A percentile compares a stretch with the other conserved stretches of the same genome.
These are phyloP conservation scores for Monilinia aucupariae DNA, from an alignment of 2,329 filamentous ascomycete species.

Conservation along the genomic window DNA sequence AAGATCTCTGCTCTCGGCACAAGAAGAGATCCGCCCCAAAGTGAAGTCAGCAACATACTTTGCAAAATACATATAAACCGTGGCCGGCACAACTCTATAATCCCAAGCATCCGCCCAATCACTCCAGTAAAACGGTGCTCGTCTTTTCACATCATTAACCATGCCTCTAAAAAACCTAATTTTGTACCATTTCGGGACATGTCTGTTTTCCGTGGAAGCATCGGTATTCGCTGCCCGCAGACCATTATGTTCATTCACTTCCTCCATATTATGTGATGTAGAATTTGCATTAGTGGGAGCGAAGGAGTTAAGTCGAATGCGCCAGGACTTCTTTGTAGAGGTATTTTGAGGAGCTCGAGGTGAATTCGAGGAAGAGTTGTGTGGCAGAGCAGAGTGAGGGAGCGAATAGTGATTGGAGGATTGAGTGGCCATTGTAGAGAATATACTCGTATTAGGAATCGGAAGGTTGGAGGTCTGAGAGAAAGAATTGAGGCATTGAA, in stretches of 20 bases:
- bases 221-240: constrained; percentile 18
- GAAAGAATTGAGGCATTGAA: neutral
- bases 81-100: constrained; percentile 81
- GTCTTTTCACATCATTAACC: constrained; percentile 67
- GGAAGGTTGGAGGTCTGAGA: neutral
- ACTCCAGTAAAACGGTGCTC: constrained; percentile 71
- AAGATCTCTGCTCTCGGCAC: neutral
- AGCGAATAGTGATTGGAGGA: constrained; percentile 22
- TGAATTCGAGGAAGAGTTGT: constrained; percentile 12
- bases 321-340: constrained; percentile 4
- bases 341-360: neutral
- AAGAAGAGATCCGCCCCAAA: neutral
- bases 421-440: constrained; percentile 8
- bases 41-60: constrained; percentile 52
- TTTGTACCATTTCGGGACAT: constrained; percentile 59
- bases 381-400: constrained; percentile 24
- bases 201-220: constrained; percentile 22
- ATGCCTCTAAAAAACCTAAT: constrained; percentile 73
- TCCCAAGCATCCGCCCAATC: constrained; percentile 88
- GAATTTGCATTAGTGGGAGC: neutral
- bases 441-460: neutral
- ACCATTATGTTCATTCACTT: constrained; percentile 13
- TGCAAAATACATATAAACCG: constrained; percentile 91
- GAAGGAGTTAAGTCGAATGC: constrained; percentile 11
- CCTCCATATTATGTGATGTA: neutral